Evolutionary conservation across 495 filamentous ascomycete genomes (phyloP).

Genomic region (Ascodesmis nigricans): DNA sequence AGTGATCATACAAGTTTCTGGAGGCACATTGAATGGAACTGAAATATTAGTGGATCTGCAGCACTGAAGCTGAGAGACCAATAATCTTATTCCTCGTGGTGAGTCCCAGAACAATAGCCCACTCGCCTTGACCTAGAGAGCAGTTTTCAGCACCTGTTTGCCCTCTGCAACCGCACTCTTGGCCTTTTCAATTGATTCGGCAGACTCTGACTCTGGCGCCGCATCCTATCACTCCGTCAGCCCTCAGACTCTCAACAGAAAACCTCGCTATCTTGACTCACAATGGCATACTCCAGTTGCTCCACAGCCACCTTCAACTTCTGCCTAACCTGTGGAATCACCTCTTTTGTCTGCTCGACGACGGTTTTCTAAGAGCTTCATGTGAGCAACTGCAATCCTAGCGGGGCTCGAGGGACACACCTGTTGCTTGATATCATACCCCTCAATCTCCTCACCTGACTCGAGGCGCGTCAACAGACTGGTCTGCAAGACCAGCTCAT

Average conservation of each 20-base stretch:
- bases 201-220: constrained; percentile 24
- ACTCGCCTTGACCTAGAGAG: no score
- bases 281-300: constrained; percentile 43
- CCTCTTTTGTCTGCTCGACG: constrained; percentile 58
- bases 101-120: no score
- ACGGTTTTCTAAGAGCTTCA: constrained; percentile 37
- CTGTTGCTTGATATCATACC: constrained; percentile 67
- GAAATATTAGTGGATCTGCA: no score
- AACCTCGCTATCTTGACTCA: constrained; percentile 32
- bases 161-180: constrained; percentile 10
- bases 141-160: constrained; percentile 7
- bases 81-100: no score
- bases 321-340: constrained; percentile 44
- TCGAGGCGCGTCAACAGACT: constrained; percentile 47
- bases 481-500: constrained; percentile 44
- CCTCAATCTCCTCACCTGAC: constrained; percentile 31
- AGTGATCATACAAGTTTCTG: no score
- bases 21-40: no score
- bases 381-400: constrained; percentile 2
- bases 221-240: constrained; percentile 1
- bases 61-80: no score
- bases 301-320: constrained; percentile 45
- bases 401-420: constrained; percentile 31
- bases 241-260: constrained; percentile 21
- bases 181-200: constrained; percentile 20